Conservation (phyloP, 176 grass and related monocot species). For the Eragrostis curvula region DNA sequence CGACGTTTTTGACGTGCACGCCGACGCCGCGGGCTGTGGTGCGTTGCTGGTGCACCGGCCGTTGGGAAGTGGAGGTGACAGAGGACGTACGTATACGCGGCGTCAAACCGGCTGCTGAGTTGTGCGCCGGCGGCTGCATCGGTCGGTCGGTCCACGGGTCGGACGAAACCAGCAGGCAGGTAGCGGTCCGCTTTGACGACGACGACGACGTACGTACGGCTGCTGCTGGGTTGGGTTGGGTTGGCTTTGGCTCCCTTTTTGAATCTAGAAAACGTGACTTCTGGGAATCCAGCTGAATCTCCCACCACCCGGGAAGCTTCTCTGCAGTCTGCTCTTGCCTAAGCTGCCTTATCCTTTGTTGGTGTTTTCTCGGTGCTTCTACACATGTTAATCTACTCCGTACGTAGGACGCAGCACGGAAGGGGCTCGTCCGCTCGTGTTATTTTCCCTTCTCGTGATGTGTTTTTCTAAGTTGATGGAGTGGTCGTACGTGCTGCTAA, state of each 20-base stretch:
- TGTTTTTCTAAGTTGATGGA: background rate
- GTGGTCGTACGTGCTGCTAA: background rate
- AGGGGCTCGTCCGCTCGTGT: background rate
- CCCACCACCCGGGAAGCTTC: slow-evolving; percentile 24
- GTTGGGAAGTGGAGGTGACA: background rate
- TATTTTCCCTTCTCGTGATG: background rate
- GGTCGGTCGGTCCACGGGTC: slow-evolving; percentile 19
- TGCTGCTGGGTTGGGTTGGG: background rate
- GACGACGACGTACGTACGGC: background rate
- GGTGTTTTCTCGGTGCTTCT: background rate
- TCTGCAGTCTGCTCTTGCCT: background rate
- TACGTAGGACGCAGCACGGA: background rate
- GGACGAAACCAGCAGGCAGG: slow-evolving; percentile 29
- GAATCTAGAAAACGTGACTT: slow-evolving; percentile 33
- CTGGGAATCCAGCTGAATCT: slow-evolving; percentile 28
- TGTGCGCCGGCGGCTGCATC: background rate
- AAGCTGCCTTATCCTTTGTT: background rate
- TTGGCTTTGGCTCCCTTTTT: background rate
- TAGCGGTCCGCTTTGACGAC: background rate
- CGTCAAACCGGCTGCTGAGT: slow-evolving; percentile 12
- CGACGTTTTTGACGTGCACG: slow-evolving; percentile 40
- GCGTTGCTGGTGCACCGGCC: background rate
- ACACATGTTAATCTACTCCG: background rate
- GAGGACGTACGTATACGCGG: no score
- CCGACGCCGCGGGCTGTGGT: background rate